Base-by-base conservation (phyloP, 352 stramenopile genomes). In the Pythium aquatile region DNA sequence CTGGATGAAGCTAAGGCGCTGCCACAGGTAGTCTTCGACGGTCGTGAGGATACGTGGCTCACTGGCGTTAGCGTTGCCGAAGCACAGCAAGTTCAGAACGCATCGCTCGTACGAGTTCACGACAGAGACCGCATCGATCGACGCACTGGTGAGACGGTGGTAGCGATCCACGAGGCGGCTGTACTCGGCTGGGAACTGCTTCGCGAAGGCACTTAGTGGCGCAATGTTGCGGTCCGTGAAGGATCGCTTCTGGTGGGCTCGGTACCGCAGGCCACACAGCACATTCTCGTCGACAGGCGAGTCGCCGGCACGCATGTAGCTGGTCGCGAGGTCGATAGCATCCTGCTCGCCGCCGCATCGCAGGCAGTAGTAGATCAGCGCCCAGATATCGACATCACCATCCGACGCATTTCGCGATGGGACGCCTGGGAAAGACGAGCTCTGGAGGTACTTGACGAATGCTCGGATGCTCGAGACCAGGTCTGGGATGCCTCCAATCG, bases 1-100 rank as follows among this genome's bases (percentile, higher is more conserved):
- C 72, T 93, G 81, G 32, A 91, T 82, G 48, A 93, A 95, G 66
- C 81, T 93, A 28, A 93, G 73, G 1, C 85, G 82, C 61, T 95
- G 86, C 86, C 86, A 95, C 53, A 95, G 42, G 56, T 93, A 95
- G 61, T 95, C 86, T 70, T 95, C 86, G 48, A 95, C 83, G 26
- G 85, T 95, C 29, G 81, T 85, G 39, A 91, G 64, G 47, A 95
- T 87, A 44, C 83, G 83, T 3, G 74, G 67, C 58, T 95, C 83
- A 39, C 84, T 91, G 20, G 79, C 77, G 57, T 93, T 91, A 24
- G 87, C 67, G 61, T 95, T 91, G 52, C 81, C 79, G 58, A 90
- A 85, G 61, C 81, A 88, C 26, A 95, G 54, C 51, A 95, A 30
- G 60, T 95, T 95, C 17, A 95, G 53, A n/a, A 93, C 86, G 6